These are phyloP conservation scores for Phylloporus sp. DNA, from an alignment of 1,284 basidiomycete genomes.

Conservation along the genomic window DNA sequence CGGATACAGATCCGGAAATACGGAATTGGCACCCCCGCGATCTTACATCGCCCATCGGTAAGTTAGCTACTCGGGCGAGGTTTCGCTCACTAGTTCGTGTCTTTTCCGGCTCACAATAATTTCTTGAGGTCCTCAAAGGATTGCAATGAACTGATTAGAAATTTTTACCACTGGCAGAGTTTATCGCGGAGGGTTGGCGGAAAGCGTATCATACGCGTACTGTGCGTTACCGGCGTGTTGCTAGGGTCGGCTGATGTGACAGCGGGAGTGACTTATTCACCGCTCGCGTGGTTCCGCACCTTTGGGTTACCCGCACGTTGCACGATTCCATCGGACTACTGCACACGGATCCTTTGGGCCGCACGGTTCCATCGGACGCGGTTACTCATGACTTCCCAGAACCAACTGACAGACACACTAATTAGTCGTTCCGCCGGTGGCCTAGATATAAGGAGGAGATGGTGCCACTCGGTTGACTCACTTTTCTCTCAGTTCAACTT, in stretches of 20 bases:
- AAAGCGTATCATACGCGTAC: too few relatives aligned
- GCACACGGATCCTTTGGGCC: background rate
- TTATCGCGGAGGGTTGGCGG: too few relatives aligned
- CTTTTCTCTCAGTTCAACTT: background rate
- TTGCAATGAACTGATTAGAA: background rate
- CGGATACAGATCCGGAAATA: conserved; percentile 15
- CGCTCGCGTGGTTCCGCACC: background rate
- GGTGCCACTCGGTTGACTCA: background rate
- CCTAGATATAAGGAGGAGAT: conserved; percentile 12
- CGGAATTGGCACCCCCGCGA: background rate
- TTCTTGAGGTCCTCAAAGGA: background rate
- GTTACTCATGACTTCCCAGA: conserved; percentile 6
- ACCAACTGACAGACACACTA: background rate
- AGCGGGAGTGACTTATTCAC: conserved; percentile 3
- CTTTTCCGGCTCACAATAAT: background rate
- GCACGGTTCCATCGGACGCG: conserved; percentile 34
- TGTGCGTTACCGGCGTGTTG: background rate
- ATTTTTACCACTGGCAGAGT: background rate
- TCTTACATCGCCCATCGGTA: background rate
- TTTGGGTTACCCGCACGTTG: conserved; percentile 1
- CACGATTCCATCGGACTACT: conserved; percentile 29
- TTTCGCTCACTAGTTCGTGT: background rate
- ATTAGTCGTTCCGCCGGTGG: too few relatives aligned
- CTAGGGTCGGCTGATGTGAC: conserved; percentile 3
- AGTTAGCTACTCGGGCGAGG: background rate